Evolutionary conservation across 2,329 filamentous ascomycete genomes (phyloP), one percentile per base, ranked within the genome.

Genomic region (Phialophora tarda): DNA sequence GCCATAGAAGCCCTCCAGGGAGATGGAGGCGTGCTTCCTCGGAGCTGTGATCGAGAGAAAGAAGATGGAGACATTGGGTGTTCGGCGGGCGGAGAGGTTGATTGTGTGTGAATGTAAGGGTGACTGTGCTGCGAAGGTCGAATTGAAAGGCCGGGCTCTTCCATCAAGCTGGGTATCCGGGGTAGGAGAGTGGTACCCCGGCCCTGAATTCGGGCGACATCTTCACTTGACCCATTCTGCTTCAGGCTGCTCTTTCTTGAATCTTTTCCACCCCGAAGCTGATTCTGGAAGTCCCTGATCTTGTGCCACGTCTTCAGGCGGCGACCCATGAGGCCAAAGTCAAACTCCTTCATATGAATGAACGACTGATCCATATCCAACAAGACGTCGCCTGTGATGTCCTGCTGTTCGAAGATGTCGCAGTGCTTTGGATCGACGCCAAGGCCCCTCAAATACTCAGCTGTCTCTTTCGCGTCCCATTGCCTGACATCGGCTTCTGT

Each of bases 221-320:
- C 83, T 41, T 78, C 78, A 23, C 75, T 69, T 8, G 80, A 76
- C 23, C 75, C 64, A 44, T 66, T 63, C 14, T 64, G 64, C 41
- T 57, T 65, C 58, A 63, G 44, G 53, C 67, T 71, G 56, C 53
- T 75, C 71, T 66, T 76, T 74, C 77, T 68, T 72, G 72, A 75
- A 75, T 65, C 75, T 80, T 79, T 73, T 79, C 86, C 79, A 53
- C 85, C 85, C 69, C 86, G 89, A 50, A 95, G 89, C 77, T 97
- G 92, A 74, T 96, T 91, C 76, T 98, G 94, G 69, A 98, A 84
- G 3, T 88, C 83, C 78, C 96, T 96, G 77, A 98, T 93, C 79
- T 95, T 97, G 78, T 97, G 92, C 94, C 94, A 98, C 1, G 93
- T 97, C 78, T 96, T 96, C 68, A 98, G 80, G 68, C 94, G 86